phyloP scores from a whole-genome alignment of 768 basidiomycete species.

The Macrolepiota dolichaula region DNA sequence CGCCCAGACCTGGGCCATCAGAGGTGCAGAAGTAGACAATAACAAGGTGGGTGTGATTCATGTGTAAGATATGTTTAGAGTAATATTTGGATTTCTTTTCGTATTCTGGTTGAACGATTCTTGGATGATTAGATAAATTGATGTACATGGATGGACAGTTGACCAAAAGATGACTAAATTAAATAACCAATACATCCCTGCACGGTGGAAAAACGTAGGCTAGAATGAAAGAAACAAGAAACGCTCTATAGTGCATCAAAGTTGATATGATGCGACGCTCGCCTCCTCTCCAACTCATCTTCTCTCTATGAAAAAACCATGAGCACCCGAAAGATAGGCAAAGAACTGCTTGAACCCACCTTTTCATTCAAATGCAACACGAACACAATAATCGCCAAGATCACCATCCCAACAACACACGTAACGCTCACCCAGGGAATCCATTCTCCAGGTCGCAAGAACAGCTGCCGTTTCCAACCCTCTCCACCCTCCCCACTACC shows the following conservation, averaged over 20 bases:
- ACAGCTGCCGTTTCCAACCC: constrained; percentile 85
- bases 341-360: constrained; percentile 42
- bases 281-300: constrained; percentile 87
- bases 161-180: background rate
- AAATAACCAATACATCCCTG: background rate
- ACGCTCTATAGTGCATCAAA: constrained; percentile 80
- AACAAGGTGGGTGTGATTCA: background rate
- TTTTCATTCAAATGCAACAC: constrained; percentile 91
- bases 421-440: constrained; percentile 96
- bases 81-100: background rate
- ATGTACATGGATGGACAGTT: background rate
- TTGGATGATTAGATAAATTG: background rate
- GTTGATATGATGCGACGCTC: constrained; percentile 93
- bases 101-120: no score
- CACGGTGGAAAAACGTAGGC: background rate
- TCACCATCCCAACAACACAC: constrained; percentile 65
- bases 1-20: background rate
- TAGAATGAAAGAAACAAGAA: background rate
- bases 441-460: constrained; percentile 93
- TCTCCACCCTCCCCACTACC: constrained; percentile 46
- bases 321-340: background rate
- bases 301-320: constrained; percentile 58
- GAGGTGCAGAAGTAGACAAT: background rate
- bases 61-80: background rate
- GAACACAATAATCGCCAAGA: constrained; percentile 80